Conservation (phyloP, 345 rosid species). For the Nephelium lappaceum region DNA sequence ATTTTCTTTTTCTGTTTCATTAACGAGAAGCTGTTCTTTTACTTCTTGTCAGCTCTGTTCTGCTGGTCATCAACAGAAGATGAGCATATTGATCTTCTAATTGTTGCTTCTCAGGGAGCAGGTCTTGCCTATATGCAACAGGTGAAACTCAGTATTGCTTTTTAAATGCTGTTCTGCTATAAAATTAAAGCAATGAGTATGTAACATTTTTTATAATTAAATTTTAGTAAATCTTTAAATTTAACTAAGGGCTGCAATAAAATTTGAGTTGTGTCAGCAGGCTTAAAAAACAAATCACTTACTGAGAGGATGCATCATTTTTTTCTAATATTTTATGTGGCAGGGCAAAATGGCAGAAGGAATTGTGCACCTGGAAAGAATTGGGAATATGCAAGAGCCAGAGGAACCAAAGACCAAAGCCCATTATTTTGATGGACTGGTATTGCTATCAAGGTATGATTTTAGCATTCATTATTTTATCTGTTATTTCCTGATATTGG, state of each 20-base stretch:
- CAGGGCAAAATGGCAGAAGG: constrained; percentile 80
- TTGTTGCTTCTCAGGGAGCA: constrained; percentile 82
- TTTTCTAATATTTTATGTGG: constrained; percentile 9
- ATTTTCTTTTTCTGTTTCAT: neutral
- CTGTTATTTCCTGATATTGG: neutral
- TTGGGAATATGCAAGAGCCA: constrained; percentile 67
- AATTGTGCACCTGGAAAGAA: constrained; percentile 69
- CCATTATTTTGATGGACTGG: constrained; percentile 69
- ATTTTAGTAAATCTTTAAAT: neutral
- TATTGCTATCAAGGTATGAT: constrained; percentile 66
- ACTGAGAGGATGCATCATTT: neutral
- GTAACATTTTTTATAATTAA: neutral
- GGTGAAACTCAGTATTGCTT: constrained; percentile 39
- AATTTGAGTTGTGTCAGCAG: neutral
- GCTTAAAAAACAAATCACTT: neutral
- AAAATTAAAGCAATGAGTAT: neutral
- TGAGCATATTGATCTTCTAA: constrained; percentile 63
- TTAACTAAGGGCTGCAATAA: neutral
- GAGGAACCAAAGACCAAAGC: constrained; percentile 70
- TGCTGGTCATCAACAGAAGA: constrained; percentile 43
- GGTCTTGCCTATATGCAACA: constrained; percentile 67
- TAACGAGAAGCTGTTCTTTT: constrained; percentile 16
- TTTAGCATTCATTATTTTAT: neutral
- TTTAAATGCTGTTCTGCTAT: neutral
- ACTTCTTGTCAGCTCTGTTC: constrained; percentile 51